These are phyloP conservation scores for Mycena sp. DNA, from an alignment of 1,284 basidiomycete genomes.

Conservation along the genomic window DNA sequence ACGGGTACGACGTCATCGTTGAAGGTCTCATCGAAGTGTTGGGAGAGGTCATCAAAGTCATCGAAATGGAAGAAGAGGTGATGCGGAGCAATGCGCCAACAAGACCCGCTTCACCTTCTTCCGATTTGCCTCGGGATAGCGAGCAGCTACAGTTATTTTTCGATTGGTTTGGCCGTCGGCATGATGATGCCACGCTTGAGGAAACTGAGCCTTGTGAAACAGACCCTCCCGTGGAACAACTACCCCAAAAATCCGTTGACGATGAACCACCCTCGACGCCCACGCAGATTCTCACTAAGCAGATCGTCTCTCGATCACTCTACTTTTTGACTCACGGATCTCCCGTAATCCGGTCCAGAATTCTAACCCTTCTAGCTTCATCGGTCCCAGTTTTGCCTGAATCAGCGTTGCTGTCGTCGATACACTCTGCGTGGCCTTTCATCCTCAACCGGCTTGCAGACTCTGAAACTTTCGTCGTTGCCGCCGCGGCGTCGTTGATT, in stretches of 20 bases:
- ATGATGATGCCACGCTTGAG: slow-evolving; percentile 44
- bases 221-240: slow-evolving; percentile 28
- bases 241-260: slow-evolving; percentile 21
- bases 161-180: slow-evolving; percentile 69
- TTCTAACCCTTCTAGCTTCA: slow-evolving; percentile 76
- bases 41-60: slow-evolving; percentile 76
- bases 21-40: slow-evolving; percentile 91
- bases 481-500: slow-evolving; percentile 75
- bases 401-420: slow-evolving; percentile 79
- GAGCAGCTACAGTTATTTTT: slow-evolving; percentile 60
- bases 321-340: slow-evolving; percentile 92
- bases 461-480: slow-evolving; percentile 78
- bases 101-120: slow-evolving; percentile 13
- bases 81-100: slow-evolving; percentile 26
- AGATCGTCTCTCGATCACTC: slow-evolving; percentile 87
- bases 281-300: slow-evolving; percentile 78
- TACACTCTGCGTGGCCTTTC: slow-evolving; percentile 90
- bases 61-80: slow-evolving; percentile 61
- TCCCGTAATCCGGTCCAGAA: slow-evolving; percentile 82
- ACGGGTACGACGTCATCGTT: slow-evolving; percentile 88
- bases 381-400: slow-evolving; percentile 82
- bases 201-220: slow-evolving; percentile 30
- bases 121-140: slow-evolving; percentile 26
- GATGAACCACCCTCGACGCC: slow-evolving; percentile 56
- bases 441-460: slow-evolving; percentile 85